Percentiles rank a stretch among this genome's conserved stretches.
Evolutionary conservation across 148 eudicot genomes (phyloP).

Genomic region (Pharnaceum exiguum): DNA sequence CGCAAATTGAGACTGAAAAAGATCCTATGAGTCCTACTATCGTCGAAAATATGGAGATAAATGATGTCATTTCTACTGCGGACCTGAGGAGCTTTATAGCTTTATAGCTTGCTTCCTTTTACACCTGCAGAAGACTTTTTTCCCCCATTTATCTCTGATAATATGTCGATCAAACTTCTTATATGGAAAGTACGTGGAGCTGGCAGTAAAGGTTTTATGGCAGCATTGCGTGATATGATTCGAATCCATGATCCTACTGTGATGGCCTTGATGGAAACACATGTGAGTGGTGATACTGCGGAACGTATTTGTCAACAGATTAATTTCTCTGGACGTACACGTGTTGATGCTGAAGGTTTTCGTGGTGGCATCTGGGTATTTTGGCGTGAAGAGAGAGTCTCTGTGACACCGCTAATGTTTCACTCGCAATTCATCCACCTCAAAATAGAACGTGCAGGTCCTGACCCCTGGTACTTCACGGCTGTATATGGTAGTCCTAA

Average conservation of each 20-base stretch:
- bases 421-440: background rate
- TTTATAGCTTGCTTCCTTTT: too few species aligned
- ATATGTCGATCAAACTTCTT: too few species aligned
- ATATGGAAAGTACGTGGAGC: conserved; percentile 11
- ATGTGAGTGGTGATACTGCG: background rate
- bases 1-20: too few species aligned
- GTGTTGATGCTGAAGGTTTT: background rate
- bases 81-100: too few species aligned
- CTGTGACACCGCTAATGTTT: background rate
- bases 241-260: background rate
- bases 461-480: background rate
- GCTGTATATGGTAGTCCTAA: conserved; percentile 1
- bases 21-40: too few species aligned
- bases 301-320: background rate
- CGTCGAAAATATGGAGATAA: too few species aligned
- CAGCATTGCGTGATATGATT: background rate
- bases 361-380: background rate
- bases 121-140: too few species aligned
- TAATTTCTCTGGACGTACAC: background rate
- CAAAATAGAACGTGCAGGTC: background rate
- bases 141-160: too few species aligned
- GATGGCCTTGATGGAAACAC: background rate
- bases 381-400: background rate
- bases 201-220: background rate
- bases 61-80: too few species aligned